Evolutionary conservation across 768 basidiomycete species (phyloP), one percentile per base, ranked within the genome.

Genomic region (Tulasnella sp.): DNA sequence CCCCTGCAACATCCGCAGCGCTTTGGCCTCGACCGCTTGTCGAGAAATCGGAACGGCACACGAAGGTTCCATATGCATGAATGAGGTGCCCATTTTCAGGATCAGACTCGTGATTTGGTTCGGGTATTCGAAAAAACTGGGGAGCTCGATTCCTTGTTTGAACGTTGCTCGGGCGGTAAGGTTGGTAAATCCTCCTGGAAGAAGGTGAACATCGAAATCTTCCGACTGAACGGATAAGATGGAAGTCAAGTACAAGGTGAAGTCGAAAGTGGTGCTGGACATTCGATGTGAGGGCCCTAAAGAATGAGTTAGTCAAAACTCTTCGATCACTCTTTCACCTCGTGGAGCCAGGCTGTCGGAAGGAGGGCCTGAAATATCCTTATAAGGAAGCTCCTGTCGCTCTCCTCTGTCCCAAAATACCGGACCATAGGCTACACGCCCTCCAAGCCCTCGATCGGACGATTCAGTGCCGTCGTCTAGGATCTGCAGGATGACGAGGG

Each of bases 161-260:
- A 75, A 75, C 18, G 22, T 37, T 31, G 40, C 41, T 18, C 74
- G 18, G 18, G 74, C 74, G 3, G 74, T 75, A 12, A 75, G 46
- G 74, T 75, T 75, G 34, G 74, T 75, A 37, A 75, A 75, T 18
- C 74, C 74, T 14, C 74, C 74, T 4, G 74, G 40, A 5, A 75
- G 74, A 34, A 48, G 34, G 18, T 75, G 74, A 16, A 75, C 46
- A 40, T 75, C 18, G 40, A 75, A 18, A 7, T 75, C 41, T 16
- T 40, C 40, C n/a, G 74, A 20, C 46, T 3, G 40, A n/a, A 75
- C n/a, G 40, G 74, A 75, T 42, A 75, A 34, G 24, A 22, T 42
- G 40, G 31, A 40, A 40, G 46, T 31, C 41, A 75, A 42, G 74
- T 75, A 75, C 6, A 16, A 28, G 31, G 41, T 40, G 24, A 75